These are phyloP conservation scores for Colletotrichum neosansevieriae DNA, from an alignment of 2,329 filamentous ascomycete species.

Conservation along the genomic window DNA sequence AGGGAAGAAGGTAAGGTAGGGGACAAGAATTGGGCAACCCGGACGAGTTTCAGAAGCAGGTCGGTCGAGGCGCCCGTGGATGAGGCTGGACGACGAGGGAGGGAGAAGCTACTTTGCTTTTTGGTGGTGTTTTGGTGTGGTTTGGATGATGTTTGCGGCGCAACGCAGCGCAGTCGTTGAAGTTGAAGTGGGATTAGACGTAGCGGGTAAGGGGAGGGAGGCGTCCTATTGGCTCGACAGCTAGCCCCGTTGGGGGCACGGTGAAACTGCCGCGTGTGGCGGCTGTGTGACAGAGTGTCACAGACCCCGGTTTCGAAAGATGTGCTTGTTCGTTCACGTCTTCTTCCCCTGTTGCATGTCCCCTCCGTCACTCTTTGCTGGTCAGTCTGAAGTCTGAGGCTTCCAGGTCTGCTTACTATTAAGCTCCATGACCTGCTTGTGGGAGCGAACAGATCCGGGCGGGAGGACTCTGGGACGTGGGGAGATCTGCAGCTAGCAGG, in stretches of 20 bases:
- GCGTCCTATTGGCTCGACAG: conserved; percentile 1
- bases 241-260: conserved; percentile 10
- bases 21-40: conserved; percentile 6
- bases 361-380: not conserved
- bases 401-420: no score
- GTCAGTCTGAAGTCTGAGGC: not conserved
- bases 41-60: conserved; percentile 39
- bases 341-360: no score
- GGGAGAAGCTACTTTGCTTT: not conserved
- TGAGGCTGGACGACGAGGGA: conserved; percentile 19
- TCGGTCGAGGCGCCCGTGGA: conserved; percentile 14
- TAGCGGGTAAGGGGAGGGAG: not conserved
- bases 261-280: conserved; percentile 40
- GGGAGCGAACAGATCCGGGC: not conserved
- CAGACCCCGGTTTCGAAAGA: conserved; percentile 39
- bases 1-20: not conserved
- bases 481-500: conserved; percentile 38
- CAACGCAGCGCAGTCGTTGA: not conserved
- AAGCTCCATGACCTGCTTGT: not conserved
- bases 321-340: conserved; percentile 3
- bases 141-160: not conserved
- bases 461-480: not conserved
- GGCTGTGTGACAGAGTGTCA: conserved; percentile 41
- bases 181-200: conserved; percentile 24
- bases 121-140: not conserved